A percentile compares a stretch with the other conserved stretches of the same genome.
phyloP scores from a whole-genome alignment of 768 basidiomycete species.

The Sutorius australiensis region DNA sequence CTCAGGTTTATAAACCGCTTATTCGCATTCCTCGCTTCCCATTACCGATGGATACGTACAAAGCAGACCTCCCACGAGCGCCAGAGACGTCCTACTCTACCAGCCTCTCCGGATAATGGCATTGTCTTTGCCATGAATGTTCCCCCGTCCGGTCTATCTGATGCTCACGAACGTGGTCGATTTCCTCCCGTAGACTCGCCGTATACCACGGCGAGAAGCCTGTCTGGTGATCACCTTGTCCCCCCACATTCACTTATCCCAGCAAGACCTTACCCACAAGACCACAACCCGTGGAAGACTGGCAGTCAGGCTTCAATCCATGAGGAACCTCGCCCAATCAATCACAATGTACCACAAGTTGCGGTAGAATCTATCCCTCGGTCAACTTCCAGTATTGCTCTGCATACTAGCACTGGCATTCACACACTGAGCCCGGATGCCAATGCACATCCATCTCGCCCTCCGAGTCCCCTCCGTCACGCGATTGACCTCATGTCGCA shows the following conservation, averaged over 20 bases:
- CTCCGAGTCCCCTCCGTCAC: not conserved
- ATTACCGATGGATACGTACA: conserved; percentile 1
- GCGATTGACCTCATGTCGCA: not conserved
- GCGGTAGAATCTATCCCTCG: not conserved
- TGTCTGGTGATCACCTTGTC: conserved; percentile 20
- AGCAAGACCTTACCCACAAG: conserved; percentile 11
- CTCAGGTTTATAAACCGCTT: not conserved
- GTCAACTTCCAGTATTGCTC: not conserved
- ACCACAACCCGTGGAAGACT: conserved; percentile 1
- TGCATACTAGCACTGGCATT: not conserved
- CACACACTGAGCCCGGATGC: not conserved
- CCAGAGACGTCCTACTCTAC: not conserved
- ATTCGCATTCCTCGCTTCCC: not conserved
- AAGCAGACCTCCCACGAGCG: not conserved
- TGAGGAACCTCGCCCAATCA: conserved; percentile 12
- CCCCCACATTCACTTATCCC: conserved; percentile 16
- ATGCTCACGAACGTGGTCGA: not conserved
- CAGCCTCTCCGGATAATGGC: not conserved
- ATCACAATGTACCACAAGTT: not conserved
- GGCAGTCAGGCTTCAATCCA: conserved; percentile 14
- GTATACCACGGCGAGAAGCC: conserved; percentile 11
- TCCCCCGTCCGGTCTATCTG: conserved; percentile 3
- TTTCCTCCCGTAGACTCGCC: conserved; percentile 13
- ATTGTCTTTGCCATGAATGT: conserved; percentile 15
- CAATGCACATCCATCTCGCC: not conserved